phyloP scores from a whole-genome alignment of 805 yeast genomes.

The Hanseniaspora guilliermondii region DNA sequence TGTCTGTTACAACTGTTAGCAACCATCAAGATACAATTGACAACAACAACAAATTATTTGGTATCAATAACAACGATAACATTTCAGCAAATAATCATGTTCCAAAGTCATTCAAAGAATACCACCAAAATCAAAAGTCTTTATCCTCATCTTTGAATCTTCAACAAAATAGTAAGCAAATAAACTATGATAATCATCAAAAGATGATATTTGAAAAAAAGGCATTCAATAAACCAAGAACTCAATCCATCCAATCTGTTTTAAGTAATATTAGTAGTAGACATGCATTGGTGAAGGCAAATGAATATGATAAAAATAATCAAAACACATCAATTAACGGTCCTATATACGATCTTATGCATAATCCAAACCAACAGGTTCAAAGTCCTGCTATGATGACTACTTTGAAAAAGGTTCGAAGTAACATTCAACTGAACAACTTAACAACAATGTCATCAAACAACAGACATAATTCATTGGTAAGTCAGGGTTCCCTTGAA shows the following conservation, averaged over 20 bases:
- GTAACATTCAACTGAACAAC: constrained; percentile 5
- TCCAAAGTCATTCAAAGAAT: constrained; percentile 4
- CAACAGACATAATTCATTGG: constrained; percentile 4
- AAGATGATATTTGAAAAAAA: constrained; percentile 36
- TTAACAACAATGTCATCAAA: constrained; percentile 15
- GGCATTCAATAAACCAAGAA: constrained; percentile 41
- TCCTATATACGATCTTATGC: constrained; percentile 14
- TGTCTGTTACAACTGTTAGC: not conserved
- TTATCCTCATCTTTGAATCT: not conserved
- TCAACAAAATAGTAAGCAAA: constrained; percentile 1
- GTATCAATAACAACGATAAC: not conserved
- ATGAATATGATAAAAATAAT: constrained; percentile 13
- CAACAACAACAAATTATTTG: not conserved
- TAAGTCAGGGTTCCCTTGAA: constrained; percentile 6
- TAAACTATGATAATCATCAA: constrained; percentile 12
- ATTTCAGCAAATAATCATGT: not conserved
- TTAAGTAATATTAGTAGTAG: constrained; percentile 47
- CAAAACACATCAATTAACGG: constrained; percentile 11
- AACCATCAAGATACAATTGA: not conserved
- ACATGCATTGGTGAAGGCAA: constrained; percentile 41
- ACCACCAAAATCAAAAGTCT: constrained; percentile 4
- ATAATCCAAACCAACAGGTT: constrained; percentile 28
- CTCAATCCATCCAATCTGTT: constrained; percentile 33
- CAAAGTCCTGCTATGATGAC: constrained; percentile 33
- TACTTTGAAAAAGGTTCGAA: constrained; percentile 19